Percentiles rank a stretch among this genome's conserved stretches.
These are phyloP conservation scores for Schwanniomyces occidentalis DNA, from an alignment of 805 yeast genomes.

Conservation along the genomic window DNA sequence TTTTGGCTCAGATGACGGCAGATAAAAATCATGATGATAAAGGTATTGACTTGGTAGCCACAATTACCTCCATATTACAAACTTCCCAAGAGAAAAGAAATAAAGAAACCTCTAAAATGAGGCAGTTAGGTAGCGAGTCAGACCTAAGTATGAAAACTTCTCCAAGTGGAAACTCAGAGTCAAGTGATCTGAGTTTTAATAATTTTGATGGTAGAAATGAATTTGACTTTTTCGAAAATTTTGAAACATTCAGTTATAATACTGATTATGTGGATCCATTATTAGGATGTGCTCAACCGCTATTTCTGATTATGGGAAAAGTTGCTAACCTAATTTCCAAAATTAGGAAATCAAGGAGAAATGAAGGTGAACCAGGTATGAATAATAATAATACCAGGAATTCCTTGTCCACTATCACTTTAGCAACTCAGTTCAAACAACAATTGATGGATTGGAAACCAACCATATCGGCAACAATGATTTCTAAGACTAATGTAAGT, in stretches of 20 bases:
- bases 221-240: constrained; percentile 38
- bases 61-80: constrained; percentile 36
- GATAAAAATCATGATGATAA: constrained; percentile 46
- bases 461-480: constrained; percentile 35
- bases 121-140: background rate
- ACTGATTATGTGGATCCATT: constrained; percentile 58
- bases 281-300: constrained; percentile 64
- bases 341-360: constrained; percentile 39
- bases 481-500: constrained; percentile 29
- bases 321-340: constrained; percentile 57
- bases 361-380: constrained; percentile 11
- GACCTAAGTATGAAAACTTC: constrained; percentile 9
- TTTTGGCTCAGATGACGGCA: constrained; percentile 63
- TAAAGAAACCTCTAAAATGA: constrained; percentile 8
- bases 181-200: constrained; percentile 22
- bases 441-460: constrained; percentile 62
- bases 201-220: constrained; percentile 11
- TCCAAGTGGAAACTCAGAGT: constrained; percentile 21
- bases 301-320: constrained; percentile 64
- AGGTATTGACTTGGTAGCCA: constrained; percentile 42
- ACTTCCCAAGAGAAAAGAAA: constrained; percentile 17
- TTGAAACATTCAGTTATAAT: constrained; percentile 35
- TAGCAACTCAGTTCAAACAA: constrained; percentile 54
- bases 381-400: constrained; percentile 22
- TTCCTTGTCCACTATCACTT: constrained; percentile 48